A percentile compares a stretch with the other conserved stretches of the same genome.
These are phyloP conservation scores for Coleophoma crateriformis DNA, from an alignment of 2,329 filamentous ascomycete genomes.

Conservation along the genomic window DNA sequence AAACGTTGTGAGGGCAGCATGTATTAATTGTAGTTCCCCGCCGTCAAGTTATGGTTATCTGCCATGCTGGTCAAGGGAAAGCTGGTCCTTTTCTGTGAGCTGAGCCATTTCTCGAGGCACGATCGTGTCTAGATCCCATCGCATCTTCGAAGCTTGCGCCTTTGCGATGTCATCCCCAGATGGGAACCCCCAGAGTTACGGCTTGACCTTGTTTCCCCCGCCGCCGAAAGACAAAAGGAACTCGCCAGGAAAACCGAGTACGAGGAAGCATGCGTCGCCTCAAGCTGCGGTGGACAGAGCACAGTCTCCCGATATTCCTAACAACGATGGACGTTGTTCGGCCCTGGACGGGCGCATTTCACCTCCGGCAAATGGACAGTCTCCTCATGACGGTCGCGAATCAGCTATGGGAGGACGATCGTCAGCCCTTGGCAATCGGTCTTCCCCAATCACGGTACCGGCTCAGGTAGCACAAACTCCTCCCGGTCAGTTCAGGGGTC, in stretches of 20 bases:
- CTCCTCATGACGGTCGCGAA: constrained; percentile 7
- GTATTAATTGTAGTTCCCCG: neutral
- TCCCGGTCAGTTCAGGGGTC: constrained; percentile 32
- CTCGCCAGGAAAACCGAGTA: constrained; percentile 20
- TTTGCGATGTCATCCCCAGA: constrained; percentile 14
- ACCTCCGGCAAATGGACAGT: neutral
- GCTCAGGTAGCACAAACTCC: constrained; percentile 19
- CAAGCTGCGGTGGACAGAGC: constrained; percentile 15
- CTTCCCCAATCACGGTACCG: constrained; percentile 4
- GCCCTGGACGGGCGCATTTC: constrained; percentile 11
- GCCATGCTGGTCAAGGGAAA: neutral
- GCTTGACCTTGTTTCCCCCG: constrained; percentile 26
- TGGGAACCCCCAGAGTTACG: constrained; percentile 19
- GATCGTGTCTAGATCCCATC: constrained; percentile 13
- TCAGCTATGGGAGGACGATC: constrained; percentile 6
- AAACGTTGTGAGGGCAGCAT: neutral
- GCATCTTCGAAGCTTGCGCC: neutral
- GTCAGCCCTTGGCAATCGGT: constrained; percentile 7
- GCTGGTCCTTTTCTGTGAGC: neutral
- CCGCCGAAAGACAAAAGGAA: constrained; percentile 22
- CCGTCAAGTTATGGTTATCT: neutral
- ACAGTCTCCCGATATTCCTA: constrained; percentile 14
- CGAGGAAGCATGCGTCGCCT: constrained; percentile 16
- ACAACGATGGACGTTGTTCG: constrained; percentile 10
- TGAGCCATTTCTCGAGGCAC: constrained; percentile 4